Percentiles rank a stretch among this genome's conserved stretches.
These are phyloP conservation scores for Monosporascus sp. DNA, from an alignment of 2,329 filamentous ascomycete species.

Conservation along the genomic window DNA sequence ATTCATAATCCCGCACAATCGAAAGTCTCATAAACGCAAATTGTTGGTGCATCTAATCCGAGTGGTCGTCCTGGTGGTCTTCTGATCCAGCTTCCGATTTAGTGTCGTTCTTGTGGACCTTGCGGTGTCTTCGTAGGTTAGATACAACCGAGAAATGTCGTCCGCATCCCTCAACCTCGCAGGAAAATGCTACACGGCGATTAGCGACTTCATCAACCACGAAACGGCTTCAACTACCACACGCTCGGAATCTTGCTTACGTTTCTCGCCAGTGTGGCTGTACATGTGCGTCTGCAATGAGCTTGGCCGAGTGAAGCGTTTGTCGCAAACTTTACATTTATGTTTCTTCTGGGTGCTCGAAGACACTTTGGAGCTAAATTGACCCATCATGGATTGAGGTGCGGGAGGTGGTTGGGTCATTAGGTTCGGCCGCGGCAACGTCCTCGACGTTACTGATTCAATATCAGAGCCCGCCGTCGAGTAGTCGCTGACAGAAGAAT, in stretches of 20 bases:
- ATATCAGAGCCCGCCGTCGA: constrained; percentile 85
- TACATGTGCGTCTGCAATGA: constrained; percentile 98
- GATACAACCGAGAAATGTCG: constrained; percentile 97
- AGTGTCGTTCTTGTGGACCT: constrained; percentile 82
- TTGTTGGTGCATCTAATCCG: constrained; percentile 37
- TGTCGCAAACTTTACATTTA: constrained; percentile 98
- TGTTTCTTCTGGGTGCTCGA: constrained; percentile 98
- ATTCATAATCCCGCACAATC: constrained; percentile 18
- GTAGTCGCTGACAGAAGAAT: constrained; percentile 85
- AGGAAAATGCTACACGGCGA: constrained; percentile 68
- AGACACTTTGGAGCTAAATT: constrained; percentile 94
- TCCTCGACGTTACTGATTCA: constrained; percentile 72
- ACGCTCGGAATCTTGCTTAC: constrained; percentile 52
- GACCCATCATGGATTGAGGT: constrained; percentile 96
- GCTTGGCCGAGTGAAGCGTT: constrained; percentile 90
- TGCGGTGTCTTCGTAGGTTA: constrained; percentile 88
- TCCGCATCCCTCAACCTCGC: constrained; percentile 90
- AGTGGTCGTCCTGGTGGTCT: constrained; percentile 57
- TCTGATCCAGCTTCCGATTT: constrained; percentile 60
- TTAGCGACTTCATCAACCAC: constrained; percentile 6
- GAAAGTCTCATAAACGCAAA: constrained; percentile 10
- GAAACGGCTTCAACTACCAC: background rate
- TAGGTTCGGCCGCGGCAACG: constrained; percentile 70
- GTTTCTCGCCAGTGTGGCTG: constrained; percentile 96
- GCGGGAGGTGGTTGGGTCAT: constrained; percentile 68